Conservation (phyloP, 257 asterid genomes). For the Mitragyna speciosa region DNA sequence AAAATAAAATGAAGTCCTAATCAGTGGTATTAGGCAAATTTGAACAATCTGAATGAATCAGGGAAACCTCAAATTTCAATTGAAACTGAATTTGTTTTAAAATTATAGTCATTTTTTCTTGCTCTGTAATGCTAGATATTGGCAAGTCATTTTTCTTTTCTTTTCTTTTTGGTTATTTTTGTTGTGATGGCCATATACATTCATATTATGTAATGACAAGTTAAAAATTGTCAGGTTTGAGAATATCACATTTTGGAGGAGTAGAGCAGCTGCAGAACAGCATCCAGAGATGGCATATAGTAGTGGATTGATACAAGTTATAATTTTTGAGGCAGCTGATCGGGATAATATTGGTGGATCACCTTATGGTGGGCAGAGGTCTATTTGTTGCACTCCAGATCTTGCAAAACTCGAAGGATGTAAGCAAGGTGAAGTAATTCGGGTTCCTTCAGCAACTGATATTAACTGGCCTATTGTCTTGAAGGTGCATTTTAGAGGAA, state of each 20-base stretch:
- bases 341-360: conserved; percentile 97
- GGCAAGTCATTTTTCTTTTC: not conserved
- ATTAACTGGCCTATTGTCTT: conserved; percentile 74
- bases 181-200: not conserved
- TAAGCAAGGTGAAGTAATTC: conserved; percentile 83
- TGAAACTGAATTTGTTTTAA: too few relatives aligned
- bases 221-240: conserved; percentile 62
- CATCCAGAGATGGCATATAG: conserved; percentile 55
- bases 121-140: not conserved
- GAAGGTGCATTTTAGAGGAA: conserved; percentile 65
- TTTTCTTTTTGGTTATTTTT: not conserved
- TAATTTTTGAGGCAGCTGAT: conserved; percentile 85
- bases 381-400: conserved; percentile 96
- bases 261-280: conserved; percentile 59
- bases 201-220: not conserved
- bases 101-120: too few relatives aligned
- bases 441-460: conserved; percentile 61
- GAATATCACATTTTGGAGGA: conserved; percentile 91
- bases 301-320: conserved; percentile 80
- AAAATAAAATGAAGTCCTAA: not conserved
- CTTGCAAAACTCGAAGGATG: conserved; percentile 95
- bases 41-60: not conserved
- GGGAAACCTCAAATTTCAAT: too few relatives aligned
- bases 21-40: too few relatives aligned
- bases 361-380: conserved; percentile 95